A percentile compares a stretch with the other conserved stretches of the same genome.
phyloP scores from a whole-genome alignment of 176 grass and related monocot genomes.

The Poa annua region DNA sequence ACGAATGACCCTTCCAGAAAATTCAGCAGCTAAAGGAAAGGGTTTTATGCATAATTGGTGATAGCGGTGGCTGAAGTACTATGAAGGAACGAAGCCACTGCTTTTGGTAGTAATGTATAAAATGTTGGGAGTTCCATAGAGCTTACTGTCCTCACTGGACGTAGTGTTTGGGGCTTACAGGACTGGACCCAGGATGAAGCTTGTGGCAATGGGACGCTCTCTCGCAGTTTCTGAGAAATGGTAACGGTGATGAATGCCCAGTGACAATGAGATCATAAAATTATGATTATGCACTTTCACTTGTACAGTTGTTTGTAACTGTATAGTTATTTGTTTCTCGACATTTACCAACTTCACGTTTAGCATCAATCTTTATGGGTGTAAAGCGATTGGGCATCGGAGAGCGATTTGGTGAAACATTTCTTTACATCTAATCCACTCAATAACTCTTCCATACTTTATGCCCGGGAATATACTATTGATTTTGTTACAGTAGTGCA shows the following conservation, averaged over 20 bases:
- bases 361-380: not conserved
- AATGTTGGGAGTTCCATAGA: conserved; percentile 25
- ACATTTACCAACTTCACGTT: not conserved
- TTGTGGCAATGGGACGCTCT: conserved; percentile 17
- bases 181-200: not conserved
- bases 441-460: no score
- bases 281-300: no score
- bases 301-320: conserved; percentile 9
- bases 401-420: no score
- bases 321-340: not conserved
- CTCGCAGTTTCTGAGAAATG: not conserved
- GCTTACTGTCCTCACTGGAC: not conserved
- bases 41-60: conserved; percentile 62
- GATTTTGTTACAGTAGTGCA: not conserved
- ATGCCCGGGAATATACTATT: not conserved
- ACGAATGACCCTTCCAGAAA: conserved; percentile 50
- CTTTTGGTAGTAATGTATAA: conserved; percentile 7
- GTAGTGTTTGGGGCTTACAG: conserved; percentile 15
- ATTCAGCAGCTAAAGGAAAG: conserved; percentile 71
- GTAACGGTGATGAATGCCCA: no score
- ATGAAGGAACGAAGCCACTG: not conserved
- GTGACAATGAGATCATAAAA: no score
- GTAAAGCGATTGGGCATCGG: no score
- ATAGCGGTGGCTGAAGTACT: conserved; percentile 49
- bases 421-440: no score